Evolutionary conservation across 2,329 filamentous ascomycete genomes (phyloP).

Genomic region (Fusarium irregulare): DNA sequence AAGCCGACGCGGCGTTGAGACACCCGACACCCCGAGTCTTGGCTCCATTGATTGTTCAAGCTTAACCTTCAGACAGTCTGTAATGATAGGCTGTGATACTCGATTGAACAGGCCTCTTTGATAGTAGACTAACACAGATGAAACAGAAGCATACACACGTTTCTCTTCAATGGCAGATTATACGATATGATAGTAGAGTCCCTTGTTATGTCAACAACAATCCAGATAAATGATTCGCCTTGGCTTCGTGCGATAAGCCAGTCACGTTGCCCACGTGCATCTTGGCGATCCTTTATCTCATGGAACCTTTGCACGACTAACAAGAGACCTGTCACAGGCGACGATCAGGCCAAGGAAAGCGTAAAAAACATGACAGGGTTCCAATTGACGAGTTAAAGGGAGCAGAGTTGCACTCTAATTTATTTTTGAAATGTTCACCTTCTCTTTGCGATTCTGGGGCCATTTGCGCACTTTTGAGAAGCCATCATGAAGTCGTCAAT

Average conservation of each 20-base stretch:
- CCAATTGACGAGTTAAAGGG: constrained; percentile 30
- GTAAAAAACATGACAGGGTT: constrained; percentile 16
- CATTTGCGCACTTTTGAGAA: not conserved
- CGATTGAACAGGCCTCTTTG: not conserved
- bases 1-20: constrained; percentile 6
- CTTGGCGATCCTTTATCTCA: constrained; percentile 39
- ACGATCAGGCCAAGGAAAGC: constrained; percentile 11
- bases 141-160: constrained; percentile 1
- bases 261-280: constrained; percentile 44
- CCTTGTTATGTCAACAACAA: not conserved
- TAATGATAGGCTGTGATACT: not conserved
- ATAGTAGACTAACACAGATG: not conserved
- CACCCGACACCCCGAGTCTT: constrained; percentile 7
- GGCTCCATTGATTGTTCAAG: not conserved
- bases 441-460: not conserved
- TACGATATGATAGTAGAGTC: not conserved
- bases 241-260: constrained; percentile 37
- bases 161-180: not conserved
- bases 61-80: not conserved
- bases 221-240: constrained; percentile 3
- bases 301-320: constrained; percentile 28
- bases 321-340: constrained; percentile 8
- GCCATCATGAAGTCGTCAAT: constrained; percentile 41
- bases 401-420: constrained; percentile 12
- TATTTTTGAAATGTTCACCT: not conserved